A percentile compares a stretch with the other conserved stretches of the same genome.
phyloP scores from a whole-genome alignment of 164 flowering plant genomes.

The Cinnamomum micranthum region DNA sequence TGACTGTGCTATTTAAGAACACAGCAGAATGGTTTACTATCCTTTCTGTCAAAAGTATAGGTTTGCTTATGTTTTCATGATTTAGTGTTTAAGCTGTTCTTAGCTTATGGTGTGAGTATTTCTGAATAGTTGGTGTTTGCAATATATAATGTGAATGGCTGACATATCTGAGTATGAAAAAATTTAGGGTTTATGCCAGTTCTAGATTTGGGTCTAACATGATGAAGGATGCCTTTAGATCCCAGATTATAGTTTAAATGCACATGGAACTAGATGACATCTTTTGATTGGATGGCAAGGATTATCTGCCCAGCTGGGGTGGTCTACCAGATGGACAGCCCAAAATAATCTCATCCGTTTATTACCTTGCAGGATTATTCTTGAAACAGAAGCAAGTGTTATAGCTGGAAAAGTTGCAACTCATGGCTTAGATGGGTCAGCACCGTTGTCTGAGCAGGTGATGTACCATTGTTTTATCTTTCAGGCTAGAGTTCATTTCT shows the following conservation, averaged over 20 bases:
- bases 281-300: background rate
- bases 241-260: background rate
- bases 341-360: background rate
- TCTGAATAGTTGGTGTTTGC: no score
- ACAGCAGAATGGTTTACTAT: no score
- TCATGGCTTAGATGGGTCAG: constrained; percentile 41
- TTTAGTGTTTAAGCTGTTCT: no score
- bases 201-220: background rate
- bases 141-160: no score
- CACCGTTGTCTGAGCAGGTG: constrained; percentile 65
- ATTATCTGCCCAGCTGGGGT: background rate
- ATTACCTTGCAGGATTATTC: constrained; percentile 25
- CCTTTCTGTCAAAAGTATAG: no score
- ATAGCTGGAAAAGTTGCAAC: constrained; percentile 51
- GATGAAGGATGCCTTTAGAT: background rate
- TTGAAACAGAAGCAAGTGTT: constrained; percentile 35
- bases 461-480: background rate
- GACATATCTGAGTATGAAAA: background rate
- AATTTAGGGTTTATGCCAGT: background rate
- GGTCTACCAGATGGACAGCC: no score
- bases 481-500: background rate
- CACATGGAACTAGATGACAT: background rate
- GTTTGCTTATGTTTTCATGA: no score
- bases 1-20: no score
- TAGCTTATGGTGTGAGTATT: no score